Conservation (phyloP, 164 flowering plant species). For the Piper betle region DNA sequence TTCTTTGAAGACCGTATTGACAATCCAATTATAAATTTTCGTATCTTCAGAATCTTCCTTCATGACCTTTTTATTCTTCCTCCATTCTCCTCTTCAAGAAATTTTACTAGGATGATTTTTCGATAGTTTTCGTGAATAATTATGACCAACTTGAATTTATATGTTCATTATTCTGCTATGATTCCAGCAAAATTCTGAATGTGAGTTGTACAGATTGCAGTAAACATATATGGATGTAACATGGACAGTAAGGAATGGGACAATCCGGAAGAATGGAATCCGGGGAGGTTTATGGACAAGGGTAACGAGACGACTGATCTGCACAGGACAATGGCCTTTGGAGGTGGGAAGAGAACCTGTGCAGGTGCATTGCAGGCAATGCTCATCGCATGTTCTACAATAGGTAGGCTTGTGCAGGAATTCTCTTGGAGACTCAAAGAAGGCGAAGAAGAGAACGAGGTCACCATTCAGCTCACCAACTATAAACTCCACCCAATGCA, state of each 20-base stretch:
- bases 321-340: constrained; percentile 92
- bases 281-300: constrained; percentile 61
- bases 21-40: too few relatives aligned
- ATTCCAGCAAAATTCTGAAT: background rate
- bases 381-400: constrained; percentile 45
- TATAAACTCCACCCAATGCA: constrained; percentile 67
- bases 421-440: constrained; percentile 59
- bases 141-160: background rate
- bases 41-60: too few relatives aligned
- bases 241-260: constrained; percentile 76
- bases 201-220: constrained; percentile 40
- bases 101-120: background rate
- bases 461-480: constrained; percentile 58
- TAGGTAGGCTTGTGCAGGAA: constrained; percentile 74
- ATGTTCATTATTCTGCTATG: background rate
- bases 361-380: constrained; percentile 83
- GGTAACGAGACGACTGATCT: constrained; percentile 52
- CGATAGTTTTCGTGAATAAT: background rate
- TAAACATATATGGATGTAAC: constrained; percentile 88
- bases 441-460: constrained; percentile 63
- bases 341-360: constrained; percentile 86
- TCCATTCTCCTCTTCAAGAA: background rate
- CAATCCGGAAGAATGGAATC: constrained; percentile 63
- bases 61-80: too few relatives aligned
- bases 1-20: too few relatives aligned